Percentiles rank a stretch among this genome's conserved stretches.
phyloP scores from a whole-genome alignment of 1,139 yeast genomes.

The Blastobotrys indianensis region DNA sequence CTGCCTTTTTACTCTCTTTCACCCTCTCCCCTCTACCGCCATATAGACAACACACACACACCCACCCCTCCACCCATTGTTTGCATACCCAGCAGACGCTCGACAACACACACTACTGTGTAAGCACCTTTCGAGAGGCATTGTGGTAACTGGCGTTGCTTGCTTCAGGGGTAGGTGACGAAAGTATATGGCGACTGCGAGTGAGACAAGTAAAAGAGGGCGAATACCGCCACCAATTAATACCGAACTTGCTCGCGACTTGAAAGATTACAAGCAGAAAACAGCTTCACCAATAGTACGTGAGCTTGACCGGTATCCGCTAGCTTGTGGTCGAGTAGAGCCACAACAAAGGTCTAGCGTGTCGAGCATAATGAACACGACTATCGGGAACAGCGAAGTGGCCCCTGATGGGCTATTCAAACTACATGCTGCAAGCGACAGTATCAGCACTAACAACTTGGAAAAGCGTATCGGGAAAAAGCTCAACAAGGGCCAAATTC shows the following conservation, averaged over 20 bases:
- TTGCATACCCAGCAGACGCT: too few relatives aligned
- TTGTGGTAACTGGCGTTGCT: neutral
- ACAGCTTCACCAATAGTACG: constrained; percentile 12
- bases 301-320: constrained; percentile 16
- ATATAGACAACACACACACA: too few relatives aligned
- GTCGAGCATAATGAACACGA: constrained; percentile 11
- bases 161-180: neutral
- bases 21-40: too few relatives aligned
- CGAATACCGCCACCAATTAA: constrained; percentile 1
- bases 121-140: neutral
- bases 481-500: constrained; percentile 11
- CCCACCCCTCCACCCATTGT: too few relatives aligned
- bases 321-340: neutral
- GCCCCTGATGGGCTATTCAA: neutral
- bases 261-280: neutral
- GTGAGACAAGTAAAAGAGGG: constrained; percentile 3
- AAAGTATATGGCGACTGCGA: neutral
- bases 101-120: neutral
- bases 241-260: neutral
- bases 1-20: too few relatives aligned
- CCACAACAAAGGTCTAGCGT: constrained; percentile 7
- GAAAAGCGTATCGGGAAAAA: constrained; percentile 7
- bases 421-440: neutral
- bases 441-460: neutral
- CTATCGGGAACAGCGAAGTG: constrained; percentile 1